phyloP scores from a whole-genome alignment of 805 yeast genomes.

The Suhomyces kilbournensis region DNA sequence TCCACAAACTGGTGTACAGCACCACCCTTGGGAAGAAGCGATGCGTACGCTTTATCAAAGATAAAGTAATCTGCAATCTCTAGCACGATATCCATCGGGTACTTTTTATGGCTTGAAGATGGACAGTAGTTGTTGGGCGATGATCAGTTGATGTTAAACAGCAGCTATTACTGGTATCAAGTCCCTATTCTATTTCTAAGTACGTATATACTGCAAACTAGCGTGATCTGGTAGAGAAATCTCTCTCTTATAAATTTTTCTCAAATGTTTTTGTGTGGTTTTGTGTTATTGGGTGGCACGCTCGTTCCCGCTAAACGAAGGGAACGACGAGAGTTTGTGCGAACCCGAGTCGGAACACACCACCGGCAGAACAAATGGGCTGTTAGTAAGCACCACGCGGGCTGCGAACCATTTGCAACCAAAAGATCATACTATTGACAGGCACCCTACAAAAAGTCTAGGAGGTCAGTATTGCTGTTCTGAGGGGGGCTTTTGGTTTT shows the following conservation, averaged over 20 bases:
- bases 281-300: background rate
- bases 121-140: background rate
- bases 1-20: slow-evolving; percentile 27
- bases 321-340: slow-evolving; percentile 3
- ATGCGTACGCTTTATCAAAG: slow-evolving; percentile 75
- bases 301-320: slow-evolving; percentile 3
- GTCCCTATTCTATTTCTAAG: background rate
- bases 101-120: background rate
- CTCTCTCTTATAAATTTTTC: background rate
- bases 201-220: background rate
- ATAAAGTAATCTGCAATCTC: slow-evolving; percentile 73
- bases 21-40: slow-evolving; percentile 57
- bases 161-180: background rate
- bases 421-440: background rate
- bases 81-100: slow-evolving; percentile 81
- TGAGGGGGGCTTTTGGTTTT: background rate
- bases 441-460: slow-evolving; percentile 13
- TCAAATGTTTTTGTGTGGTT: background rate
- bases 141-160: background rate
- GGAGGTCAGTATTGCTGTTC: slow-evolving; percentile 7
- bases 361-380: background rate
- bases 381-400: background rate
- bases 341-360: slow-evolving; percentile 1
- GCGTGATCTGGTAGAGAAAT: background rate
- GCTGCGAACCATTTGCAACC: background rate